Conservation (phyloP, 306 rosid genomes). For the Castanea crenata region DNA sequence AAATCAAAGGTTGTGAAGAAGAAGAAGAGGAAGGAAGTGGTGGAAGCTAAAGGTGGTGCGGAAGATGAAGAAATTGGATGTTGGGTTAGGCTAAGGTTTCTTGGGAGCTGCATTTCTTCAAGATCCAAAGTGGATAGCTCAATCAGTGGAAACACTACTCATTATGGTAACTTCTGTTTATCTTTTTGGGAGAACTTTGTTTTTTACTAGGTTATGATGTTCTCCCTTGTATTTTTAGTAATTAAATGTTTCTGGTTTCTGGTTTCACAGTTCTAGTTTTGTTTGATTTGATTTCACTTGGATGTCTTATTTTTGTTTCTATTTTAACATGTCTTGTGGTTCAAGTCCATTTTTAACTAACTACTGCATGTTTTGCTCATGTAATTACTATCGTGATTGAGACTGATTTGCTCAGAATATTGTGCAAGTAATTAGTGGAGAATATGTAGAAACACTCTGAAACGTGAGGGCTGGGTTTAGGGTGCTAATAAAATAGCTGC, state of each 20-base stretch:
- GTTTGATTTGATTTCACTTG: constrained; percentile 14
- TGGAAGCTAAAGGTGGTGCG: constrained; percentile 13
- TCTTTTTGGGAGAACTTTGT: neutral
- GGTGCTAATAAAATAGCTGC: constrained; percentile 4
- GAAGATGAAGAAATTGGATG: constrained; percentile 69
- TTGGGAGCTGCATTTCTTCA: constrained; percentile 95
- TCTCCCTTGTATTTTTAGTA: constrained; percentile 8
- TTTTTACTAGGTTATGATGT: neutral
- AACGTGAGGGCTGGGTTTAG: neutral
- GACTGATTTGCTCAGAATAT: constrained; percentile 7
- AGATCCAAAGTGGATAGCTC: constrained; percentile 99
- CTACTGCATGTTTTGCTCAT: constrained; percentile 12
- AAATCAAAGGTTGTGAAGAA: constrained; percentile 66
- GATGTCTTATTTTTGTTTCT: constrained; percentile 5
- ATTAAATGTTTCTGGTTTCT: constrained; percentile 8
- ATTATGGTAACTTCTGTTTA: constrained; percentile 61
- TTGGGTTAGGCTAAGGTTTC: constrained; percentile 72
- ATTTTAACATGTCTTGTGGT: constrained; percentile 4
- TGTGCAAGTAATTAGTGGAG: constrained; percentile 4
- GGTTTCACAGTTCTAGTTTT: constrained; percentile 1
- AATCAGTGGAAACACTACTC: constrained; percentile 73
- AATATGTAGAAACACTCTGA: neutral
- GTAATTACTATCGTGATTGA: neutral
- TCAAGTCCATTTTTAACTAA: constrained; percentile 11
- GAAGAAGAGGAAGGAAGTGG: constrained; percentile 43